phyloP scores from a whole-genome alignment of 2,329 filamentous ascomycete genomes.

The Rachicladosporium sp. region DNA sequence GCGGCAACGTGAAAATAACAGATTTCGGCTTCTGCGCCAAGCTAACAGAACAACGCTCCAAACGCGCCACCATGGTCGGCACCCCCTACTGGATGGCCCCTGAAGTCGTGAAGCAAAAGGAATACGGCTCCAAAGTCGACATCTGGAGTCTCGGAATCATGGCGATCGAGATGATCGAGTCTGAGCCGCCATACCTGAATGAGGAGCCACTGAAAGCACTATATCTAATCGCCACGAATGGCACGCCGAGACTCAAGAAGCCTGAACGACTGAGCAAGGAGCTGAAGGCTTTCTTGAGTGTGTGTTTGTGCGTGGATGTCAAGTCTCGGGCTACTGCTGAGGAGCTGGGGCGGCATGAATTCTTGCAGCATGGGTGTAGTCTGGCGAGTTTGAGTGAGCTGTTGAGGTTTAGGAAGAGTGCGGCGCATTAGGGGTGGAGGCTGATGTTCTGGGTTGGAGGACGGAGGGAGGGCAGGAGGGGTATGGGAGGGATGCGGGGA shows the following conservation, averaged over 20 bases:
- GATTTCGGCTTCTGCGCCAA: slow-evolving; percentile 99
- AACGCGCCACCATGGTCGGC: slow-evolving; percentile 97
- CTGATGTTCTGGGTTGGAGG: too few species aligned
- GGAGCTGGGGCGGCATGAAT: slow-evolving; percentile 84
- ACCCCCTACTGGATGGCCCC: slow-evolving; percentile 99
- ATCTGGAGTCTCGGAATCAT: slow-evolving; percentile 99
- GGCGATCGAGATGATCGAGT: slow-evolving; percentile 99
- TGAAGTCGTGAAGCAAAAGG: slow-evolving; percentile 98
- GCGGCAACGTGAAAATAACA: slow-evolving; percentile 88
- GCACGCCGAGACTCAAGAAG: slow-evolving; percentile 92
- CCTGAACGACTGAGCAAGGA: slow-evolving; percentile 97
- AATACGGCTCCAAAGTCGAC: slow-evolving; percentile 95
- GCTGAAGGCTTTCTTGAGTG: slow-evolving; percentile 90
- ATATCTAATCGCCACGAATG: slow-evolving; percentile 95
- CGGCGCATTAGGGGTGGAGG: slow-evolving; percentile 29
- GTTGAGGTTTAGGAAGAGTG: slow-evolving; percentile 68
- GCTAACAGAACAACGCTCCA: slow-evolving; percentile 89
- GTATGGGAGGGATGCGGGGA: too few species aligned
- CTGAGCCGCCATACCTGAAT: slow-evolving; percentile 93
- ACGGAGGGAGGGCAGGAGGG: too few species aligned
- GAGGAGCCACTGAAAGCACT: slow-evolving; percentile 95
- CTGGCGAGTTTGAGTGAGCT: slow-evolving; percentile 73
- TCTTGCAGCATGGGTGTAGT: slow-evolving; percentile 82
- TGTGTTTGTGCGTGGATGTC: slow-evolving; percentile 93
- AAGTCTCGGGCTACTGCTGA: slow-evolving; percentile 84